These are phyloP conservation scores for Puccinia coronata DNA, from an alignment of 1,284 basidiomycete genomes.

Conservation along the genomic window DNA sequence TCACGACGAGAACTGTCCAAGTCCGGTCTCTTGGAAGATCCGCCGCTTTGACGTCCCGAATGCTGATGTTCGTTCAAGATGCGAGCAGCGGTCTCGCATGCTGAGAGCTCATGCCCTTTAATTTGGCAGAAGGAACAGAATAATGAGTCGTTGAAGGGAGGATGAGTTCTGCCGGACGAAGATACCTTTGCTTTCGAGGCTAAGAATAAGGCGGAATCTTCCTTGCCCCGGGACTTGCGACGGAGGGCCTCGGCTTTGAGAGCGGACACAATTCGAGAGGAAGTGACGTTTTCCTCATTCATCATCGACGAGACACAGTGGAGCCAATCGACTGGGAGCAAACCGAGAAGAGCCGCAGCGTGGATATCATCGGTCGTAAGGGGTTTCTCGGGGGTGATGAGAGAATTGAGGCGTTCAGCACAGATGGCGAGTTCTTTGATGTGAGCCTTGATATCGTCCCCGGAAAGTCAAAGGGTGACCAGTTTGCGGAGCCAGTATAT, in stretches of 20 bases:
- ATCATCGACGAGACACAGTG: conserved; percentile 17
- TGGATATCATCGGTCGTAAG: too few relatives aligned
- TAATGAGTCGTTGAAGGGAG: background rate
- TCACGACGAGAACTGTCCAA: too few relatives aligned
- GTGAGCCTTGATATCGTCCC: too few relatives aligned
- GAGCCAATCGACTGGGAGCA: conserved; percentile 5
- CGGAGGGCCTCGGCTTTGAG: background rate
- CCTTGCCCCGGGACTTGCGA: background rate
- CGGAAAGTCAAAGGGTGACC: background rate
- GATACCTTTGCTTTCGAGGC: background rate
- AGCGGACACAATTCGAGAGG: background rate
- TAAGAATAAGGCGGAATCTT: background rate
- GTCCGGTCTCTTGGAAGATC: too few relatives aligned
- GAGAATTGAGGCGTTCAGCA: too few relatives aligned
- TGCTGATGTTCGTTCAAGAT: background rate
- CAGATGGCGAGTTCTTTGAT: too few relatives aligned
- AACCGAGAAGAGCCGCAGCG: background rate
- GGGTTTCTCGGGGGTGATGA: too few relatives aligned
- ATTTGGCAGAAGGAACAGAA: background rate
- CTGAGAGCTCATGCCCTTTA: background rate
- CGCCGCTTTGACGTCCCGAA: background rate
- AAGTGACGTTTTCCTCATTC: background rate
- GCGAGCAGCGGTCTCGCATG: background rate
- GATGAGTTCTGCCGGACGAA: background rate
- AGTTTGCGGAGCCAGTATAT: background rate